Percentiles rank a stretch among this genome's conserved stretches.
Evolutionary conservation across 257 asterid species (phyloP).

Genomic region (Sherardia arvensis): DNA sequence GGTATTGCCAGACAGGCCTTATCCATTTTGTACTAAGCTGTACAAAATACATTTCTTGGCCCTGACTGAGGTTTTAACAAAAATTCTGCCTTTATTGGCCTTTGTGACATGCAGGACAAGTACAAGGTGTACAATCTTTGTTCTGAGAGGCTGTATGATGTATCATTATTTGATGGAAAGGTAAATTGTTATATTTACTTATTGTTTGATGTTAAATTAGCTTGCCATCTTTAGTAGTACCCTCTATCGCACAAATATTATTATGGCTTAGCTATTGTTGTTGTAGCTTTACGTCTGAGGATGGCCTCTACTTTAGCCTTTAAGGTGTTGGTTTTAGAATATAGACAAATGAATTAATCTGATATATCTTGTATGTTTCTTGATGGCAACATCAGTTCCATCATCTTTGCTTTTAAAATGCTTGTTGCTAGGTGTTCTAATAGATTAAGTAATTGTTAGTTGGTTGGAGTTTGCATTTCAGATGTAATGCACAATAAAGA

Average conservation of each 20-base stretch:
- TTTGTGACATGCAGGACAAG: slow-evolving; percentile 60
- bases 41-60: background rate
- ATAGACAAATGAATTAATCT: background rate
- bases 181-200: slow-evolving; percentile 30
- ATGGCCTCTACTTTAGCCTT: background rate
- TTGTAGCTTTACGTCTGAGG: background rate
- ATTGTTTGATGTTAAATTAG: background rate
- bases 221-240: no score
- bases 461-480: background rate
- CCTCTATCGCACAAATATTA: no score
- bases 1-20: background rate
- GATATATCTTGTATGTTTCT: background rate
- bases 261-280: no score
- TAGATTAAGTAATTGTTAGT: background rate
- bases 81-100: slow-evolving; percentile 6
- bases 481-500: background rate
- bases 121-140: slow-evolving; percentile 99
- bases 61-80: background rate
- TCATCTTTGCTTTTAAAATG: background rate
- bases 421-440: background rate
- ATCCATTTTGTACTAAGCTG: background rate
- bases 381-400: background rate
- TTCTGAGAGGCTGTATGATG: slow-evolving; percentile 96
- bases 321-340: background rate
- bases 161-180: slow-evolving; percentile 95